Conservation (phyloP, 108 stramenopile genomes). For the Hondaea fermentalgiana region DNA sequence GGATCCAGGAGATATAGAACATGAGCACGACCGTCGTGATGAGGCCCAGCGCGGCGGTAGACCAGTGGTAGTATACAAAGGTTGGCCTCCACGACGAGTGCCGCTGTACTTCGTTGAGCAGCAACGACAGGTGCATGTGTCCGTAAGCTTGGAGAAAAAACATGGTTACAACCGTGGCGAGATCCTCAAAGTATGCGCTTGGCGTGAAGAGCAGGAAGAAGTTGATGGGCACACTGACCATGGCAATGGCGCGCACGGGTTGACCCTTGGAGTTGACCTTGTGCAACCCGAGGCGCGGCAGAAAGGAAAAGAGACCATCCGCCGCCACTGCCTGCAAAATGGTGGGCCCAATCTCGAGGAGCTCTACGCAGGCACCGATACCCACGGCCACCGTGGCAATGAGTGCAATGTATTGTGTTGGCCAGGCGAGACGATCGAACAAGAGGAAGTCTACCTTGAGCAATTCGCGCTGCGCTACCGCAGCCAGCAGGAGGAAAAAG, state of each 20-base stretch:
- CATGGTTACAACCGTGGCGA: conserved; percentile 7
- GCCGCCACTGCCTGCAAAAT: background rate
- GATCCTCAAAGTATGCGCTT: background rate
- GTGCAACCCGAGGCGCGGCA: background rate
- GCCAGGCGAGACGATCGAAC: background rate
- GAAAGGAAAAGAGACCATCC: background rate
- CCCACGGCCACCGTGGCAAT: background rate
- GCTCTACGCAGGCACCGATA: background rate
- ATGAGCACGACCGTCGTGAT: conserved; percentile 4
- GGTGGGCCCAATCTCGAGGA: conserved; percentile 7
- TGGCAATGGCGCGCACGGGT: background rate
- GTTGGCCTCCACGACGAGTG: conserved; percentile 1
- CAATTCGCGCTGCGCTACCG: background rate
- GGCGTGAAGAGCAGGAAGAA: background rate
- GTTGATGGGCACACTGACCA: background rate
- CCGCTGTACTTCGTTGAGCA: conserved; percentile 1
- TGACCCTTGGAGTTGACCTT: background rate
- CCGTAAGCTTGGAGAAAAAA: background rate
- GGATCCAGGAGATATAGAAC: background rate
- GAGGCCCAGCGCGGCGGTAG: background rate
- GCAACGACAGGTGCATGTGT: background rate
- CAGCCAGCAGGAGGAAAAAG: background rate
- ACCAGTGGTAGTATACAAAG: conserved; percentile 16
- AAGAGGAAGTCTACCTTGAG: conserved; percentile 13
- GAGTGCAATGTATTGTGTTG: background rate